Conservation (phyloP, 805 yeast genomes). For the Candida broadrunensis region DNA sequence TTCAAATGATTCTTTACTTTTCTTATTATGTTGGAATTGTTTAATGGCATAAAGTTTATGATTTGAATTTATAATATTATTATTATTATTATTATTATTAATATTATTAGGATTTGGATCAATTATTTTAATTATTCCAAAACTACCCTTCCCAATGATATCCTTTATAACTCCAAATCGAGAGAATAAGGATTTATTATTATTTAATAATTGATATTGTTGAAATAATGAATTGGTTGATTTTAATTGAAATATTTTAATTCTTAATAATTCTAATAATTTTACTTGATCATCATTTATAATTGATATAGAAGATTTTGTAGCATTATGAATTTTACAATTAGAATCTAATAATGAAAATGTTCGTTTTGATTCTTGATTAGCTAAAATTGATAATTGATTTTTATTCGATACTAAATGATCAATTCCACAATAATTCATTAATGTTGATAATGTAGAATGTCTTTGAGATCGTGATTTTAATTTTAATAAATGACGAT, state of each 20-base stretch:
- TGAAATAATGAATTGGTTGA: neutral
- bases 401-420: slow-evolving; percentile 10
- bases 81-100: neutral
- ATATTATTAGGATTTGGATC: slow-evolving; percentile 12
- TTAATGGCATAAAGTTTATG: slow-evolving; percentile 29
- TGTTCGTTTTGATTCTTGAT: slow-evolving; percentile 32
- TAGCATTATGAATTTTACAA: slow-evolving; percentile 15
- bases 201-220: slow-evolving; percentile 2
- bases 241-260: slow-evolving; percentile 13
- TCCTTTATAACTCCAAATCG: slow-evolving; percentile 33
- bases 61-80: neutral
- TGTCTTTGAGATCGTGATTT: slow-evolving; percentile 8
- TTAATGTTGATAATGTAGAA: slow-evolving; percentile 21
- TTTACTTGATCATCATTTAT: slow-evolving; percentile 26
- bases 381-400: slow-evolving; percentile 18
- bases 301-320: slow-evolving; percentile 17
- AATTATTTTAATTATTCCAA: slow-evolving; percentile 34
- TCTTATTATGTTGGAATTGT: slow-evolving; percentile 22
- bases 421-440: slow-evolving; percentile 35
- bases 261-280: slow-evolving; percentile 19
- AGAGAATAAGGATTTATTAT: slow-evolving; percentile 23
- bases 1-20: slow-evolving; percentile 23
- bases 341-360: slow-evolving; percentile 23
- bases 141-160: slow-evolving; percentile 36
- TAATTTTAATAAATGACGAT: slow-evolving; percentile 23